These are phyloP conservation scores for Alternaria ethzedia DNA, from an alignment of 2,329 filamentous ascomycete genomes.

Conservation along the genomic window DNA sequence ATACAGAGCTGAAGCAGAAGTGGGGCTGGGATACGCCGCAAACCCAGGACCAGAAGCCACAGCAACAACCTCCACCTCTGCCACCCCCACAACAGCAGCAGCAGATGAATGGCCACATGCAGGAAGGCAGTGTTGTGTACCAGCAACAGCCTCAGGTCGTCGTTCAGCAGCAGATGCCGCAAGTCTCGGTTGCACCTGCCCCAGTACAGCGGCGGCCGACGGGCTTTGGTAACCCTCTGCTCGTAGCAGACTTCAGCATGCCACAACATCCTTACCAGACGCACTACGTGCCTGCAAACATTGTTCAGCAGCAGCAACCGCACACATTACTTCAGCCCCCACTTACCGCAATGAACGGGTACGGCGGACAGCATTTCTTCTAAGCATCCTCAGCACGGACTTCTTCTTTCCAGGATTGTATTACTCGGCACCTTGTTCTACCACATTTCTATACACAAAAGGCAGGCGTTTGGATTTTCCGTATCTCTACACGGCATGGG, in stretches of 20 bases:
- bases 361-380: constrained; percentile 29
- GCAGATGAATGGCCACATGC: constrained; percentile 21
- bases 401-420: not conserved
- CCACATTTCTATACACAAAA: not conserved
- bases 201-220: constrained; percentile 46
- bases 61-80: constrained; percentile 26
- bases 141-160: constrained; percentile 22
- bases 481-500: not conserved
- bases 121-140: constrained; percentile 19
- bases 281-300: constrained; percentile 77
- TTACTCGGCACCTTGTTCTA: not conserved
- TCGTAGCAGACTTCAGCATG: constrained; percentile 74
- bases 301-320: constrained; percentile 39
- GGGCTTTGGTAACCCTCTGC: constrained; percentile 72
- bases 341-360: constrained; percentile 25
- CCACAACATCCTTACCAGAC: constrained; percentile 83
- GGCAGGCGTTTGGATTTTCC: not conserved
- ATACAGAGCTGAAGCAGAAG: constrained; percentile 72
- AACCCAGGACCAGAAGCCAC: constrained; percentile 50
- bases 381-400: not conserved
- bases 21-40: constrained; percentile 72
- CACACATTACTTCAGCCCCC: constrained; percentile 29
- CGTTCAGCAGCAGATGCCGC: constrained; percentile 27
- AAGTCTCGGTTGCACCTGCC: constrained; percentile 22
- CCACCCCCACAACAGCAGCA: constrained; percentile 29